Percentiles rank a stretch among this genome's conserved stretches.
phyloP scores from a whole-genome alignment of 805 yeast genomes.

The Wickerhamomyces tratensis region DNA sequence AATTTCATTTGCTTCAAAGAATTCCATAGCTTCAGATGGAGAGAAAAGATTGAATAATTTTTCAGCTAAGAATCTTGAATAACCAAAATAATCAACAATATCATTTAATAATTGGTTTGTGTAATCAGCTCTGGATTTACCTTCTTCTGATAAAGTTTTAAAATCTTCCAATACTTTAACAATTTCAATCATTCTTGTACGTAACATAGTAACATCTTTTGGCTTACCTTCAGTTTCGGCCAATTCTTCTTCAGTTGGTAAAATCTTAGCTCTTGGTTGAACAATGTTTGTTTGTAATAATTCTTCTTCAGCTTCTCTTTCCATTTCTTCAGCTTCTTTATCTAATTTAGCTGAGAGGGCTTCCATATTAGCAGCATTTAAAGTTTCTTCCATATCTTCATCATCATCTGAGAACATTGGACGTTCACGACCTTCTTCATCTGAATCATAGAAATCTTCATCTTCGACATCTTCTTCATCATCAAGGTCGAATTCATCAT shows the following conservation, averaged over 20 bases:
- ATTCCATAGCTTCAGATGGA: constrained; percentile 95
- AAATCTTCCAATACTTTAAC: constrained; percentile 91
- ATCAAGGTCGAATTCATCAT: constrained; percentile 48
- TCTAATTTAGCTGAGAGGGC: constrained; percentile 62
- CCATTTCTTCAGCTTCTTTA: constrained; percentile 47
- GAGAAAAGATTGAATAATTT: constrained; percentile 85
- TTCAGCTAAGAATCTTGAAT: constrained; percentile 85
- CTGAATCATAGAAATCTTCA: constrained; percentile 45
- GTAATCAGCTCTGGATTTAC: constrained; percentile 79
- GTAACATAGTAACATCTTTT: constrained; percentile 68
- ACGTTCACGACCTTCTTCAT: constrained; percentile 26
- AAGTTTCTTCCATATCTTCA: constrained; percentile 54
- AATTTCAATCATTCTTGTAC: constrained; percentile 93
- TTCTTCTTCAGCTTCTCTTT: constrained; percentile 52
- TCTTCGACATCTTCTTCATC: constrained; percentile 35
- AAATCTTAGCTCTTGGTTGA: constrained; percentile 69
- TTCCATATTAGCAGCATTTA: constrained; percentile 80
- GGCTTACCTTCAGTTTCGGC: constrained; percentile 35
- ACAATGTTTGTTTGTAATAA: constrained; percentile 44
- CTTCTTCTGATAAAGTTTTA: constrained; percentile 72
- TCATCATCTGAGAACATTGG: constrained; percentile 83
- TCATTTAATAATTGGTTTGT: constrained; percentile 70
- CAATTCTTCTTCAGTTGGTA: constrained; percentile 66
- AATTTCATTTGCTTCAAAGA: constrained; percentile 96
- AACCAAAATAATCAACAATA: constrained; percentile 90